These are phyloP conservation scores for Agaricus blazei DNA, from an alignment of 768 basidiomycete genomes.

Conservation along the genomic window DNA sequence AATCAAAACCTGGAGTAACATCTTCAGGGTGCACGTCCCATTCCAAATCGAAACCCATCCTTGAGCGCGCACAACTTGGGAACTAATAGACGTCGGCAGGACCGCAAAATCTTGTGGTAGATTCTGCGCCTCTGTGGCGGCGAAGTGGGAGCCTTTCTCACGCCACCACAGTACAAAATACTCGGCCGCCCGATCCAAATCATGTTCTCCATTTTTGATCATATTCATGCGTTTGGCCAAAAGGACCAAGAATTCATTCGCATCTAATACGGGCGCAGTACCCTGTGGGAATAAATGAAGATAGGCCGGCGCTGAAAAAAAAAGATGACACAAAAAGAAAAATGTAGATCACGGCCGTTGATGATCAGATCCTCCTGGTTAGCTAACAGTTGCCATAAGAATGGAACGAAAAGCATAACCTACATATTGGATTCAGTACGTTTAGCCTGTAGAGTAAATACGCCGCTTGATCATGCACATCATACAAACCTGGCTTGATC, in stretches of 20 bases:
- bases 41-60: conserved; percentile 86
- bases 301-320: conserved; percentile 62
- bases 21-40: conserved; percentile 43
- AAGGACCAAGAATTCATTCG: conserved; percentile 59
- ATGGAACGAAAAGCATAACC: conserved; percentile 23
- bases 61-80: conserved; percentile 22
- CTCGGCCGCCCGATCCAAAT: conserved; percentile 65
- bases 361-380: conserved; percentile 7
- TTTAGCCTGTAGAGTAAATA: conserved; percentile 88
- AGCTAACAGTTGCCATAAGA: conserved; percentile 7
- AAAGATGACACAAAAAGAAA: conserved; percentile 10
- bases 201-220: conserved; percentile 64
- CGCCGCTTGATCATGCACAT: conserved; percentile 75
- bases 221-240: conserved; percentile 80
- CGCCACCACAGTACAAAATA: conserved; percentile 92
- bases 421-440: conserved; percentile 66
- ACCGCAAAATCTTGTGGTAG: background rate
- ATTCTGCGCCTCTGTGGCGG: conserved; percentile 23
- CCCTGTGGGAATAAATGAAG: conserved; percentile 52
- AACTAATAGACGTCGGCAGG: background rate
- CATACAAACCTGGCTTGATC: conserved; percentile 91
- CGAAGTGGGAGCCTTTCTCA: conserved; percentile 58
- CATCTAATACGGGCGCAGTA: conserved; percentile 52
- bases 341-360: conserved; percentile 3
- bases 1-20: conserved; percentile 13